Evolutionary conservation across 768 basidiomycete species (phyloP).

Genomic region (Termitomyces sp.): DNA sequence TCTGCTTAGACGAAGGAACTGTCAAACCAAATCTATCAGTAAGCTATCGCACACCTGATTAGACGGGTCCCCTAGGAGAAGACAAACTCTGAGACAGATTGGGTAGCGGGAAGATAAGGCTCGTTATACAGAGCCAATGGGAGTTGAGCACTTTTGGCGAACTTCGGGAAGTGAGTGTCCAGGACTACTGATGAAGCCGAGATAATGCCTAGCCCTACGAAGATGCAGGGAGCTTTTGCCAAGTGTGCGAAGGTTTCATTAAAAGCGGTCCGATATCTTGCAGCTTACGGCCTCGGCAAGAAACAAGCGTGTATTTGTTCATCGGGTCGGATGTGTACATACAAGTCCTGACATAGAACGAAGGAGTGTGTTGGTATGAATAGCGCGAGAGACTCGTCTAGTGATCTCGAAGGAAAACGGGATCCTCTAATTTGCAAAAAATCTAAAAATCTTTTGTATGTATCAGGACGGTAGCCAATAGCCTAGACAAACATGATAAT

Average conservation of each 20-base stretch:
- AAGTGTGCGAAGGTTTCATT: not conserved
- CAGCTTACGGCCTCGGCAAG: not conserved
- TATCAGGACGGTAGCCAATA: not conserved
- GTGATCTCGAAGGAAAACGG: not conserved
- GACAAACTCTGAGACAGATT: not conserved
- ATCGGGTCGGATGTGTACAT: not conserved
- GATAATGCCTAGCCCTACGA: not conserved
- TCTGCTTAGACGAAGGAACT: not conserved
- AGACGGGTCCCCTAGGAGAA: not conserved
- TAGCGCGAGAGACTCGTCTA: slow-evolving; percentile 3
- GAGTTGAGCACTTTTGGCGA: slow-evolving; percentile 6
- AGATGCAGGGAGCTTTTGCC: not conserved
- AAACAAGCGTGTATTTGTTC: not conserved
- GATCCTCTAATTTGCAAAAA: not conserved
- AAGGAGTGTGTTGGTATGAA: not conserved
- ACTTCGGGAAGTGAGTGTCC: not conserved
- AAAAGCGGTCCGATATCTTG: not conserved
- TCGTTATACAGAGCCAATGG: slow-evolving; percentile 9
- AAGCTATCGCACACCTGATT: slow-evolving; percentile 3
- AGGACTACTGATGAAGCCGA: not conserved
- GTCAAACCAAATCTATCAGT: not conserved
- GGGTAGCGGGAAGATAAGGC: not conserved
- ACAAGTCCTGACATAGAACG: not conserved
- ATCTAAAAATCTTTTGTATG: not conserved
- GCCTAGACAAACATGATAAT: not conserved